Evolutionary conservation across 2,329 filamentous ascomycete species (phyloP).

Genomic region (Botrytis fragariae): DNA sequence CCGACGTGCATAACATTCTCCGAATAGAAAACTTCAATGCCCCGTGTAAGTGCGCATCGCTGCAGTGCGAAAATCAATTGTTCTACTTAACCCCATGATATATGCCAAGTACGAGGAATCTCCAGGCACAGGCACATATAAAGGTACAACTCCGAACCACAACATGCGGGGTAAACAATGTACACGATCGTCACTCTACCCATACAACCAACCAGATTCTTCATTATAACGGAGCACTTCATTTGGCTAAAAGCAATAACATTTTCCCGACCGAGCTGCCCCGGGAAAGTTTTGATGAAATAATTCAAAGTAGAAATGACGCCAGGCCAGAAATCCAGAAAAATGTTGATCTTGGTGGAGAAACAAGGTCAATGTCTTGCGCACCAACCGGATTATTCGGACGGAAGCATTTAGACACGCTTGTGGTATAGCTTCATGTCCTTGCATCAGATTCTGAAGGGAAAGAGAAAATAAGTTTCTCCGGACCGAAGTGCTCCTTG

Average conservation of each 20-base stretch:
- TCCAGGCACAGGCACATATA: background rate
- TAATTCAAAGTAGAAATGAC: background rate
- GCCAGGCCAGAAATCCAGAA: background rate
- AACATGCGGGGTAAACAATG: slow-evolving; percentile 7
- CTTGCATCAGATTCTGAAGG: background rate
- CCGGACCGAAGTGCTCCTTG: background rate
- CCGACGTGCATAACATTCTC: background rate
- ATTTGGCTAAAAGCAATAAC: slow-evolving; percentile 12
- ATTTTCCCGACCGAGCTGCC: slow-evolving; percentile 5
- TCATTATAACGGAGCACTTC: background rate
- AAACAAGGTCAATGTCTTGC: slow-evolving; percentile 10
- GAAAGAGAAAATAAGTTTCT: slow-evolving; percentile 7
- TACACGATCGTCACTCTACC: slow-evolving; percentile 3
- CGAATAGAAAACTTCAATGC: background rate
- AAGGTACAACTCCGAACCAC: background rate
- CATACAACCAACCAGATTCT: background rate
- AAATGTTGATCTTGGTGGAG: background rate
- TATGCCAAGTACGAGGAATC: background rate
- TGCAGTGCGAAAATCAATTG: background rate
- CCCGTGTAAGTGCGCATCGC: background rate
- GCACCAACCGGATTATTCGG: slow-evolving; percentile 18
- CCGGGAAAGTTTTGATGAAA: background rate
- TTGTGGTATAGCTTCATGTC: slow-evolving; percentile 9
- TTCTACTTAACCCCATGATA: background rate
- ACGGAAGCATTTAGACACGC: background rate